Evolutionary conservation across 257 asterid species (phyloP), one percentile per base, ranked within the genome.

Genomic region (Oldenlandia corymbosa): DNA sequence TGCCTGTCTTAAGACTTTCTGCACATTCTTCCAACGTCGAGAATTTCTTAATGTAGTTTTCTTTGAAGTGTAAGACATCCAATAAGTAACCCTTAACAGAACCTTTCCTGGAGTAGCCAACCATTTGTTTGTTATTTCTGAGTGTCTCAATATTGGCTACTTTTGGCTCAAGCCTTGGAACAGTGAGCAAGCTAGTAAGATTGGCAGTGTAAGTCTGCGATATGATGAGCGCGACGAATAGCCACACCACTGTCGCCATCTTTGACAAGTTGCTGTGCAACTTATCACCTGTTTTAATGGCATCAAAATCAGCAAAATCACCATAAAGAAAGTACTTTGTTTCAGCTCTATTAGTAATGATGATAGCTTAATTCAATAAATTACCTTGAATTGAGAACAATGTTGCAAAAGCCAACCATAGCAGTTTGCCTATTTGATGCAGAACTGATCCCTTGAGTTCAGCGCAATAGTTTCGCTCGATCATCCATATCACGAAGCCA

Each of bases 161-260:
- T 46, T 51, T 71, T 6, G 85, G 82, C 43, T 66, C 70, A 1
- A 74, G 64, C 17, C 51, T 53, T 7, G 60, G 72, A 16, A 68
- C 61, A 10, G 85, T 80, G 49, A 80, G 80, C 82, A 80, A 64
- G 69, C 80, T 76, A 13, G 70, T 17, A 6, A 76, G 82, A 62
- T 69, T 80, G 18, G 85, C 85, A 10, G 82, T 73, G 57, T 80
- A 80, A 68, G 82, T 73, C 21, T 80, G 85, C n/a, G 78, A 68
- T 42, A 76, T 56, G 71, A 80, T 65, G 11, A 73, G 49, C 12
- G 78, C 80, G 47, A 76, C 81, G 42, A 80, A 62, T 27, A 80
- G 24, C 82, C 82, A 80, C 7, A 73, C 78, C 12, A 77, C 23
- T 0, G 75, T 73, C 28, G 80, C 80, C 74, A 77, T 68, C 59